Conservation (phyloP, 1,284 basidiomycete genomes). For the Ceratobasidium sp. region DNA sequence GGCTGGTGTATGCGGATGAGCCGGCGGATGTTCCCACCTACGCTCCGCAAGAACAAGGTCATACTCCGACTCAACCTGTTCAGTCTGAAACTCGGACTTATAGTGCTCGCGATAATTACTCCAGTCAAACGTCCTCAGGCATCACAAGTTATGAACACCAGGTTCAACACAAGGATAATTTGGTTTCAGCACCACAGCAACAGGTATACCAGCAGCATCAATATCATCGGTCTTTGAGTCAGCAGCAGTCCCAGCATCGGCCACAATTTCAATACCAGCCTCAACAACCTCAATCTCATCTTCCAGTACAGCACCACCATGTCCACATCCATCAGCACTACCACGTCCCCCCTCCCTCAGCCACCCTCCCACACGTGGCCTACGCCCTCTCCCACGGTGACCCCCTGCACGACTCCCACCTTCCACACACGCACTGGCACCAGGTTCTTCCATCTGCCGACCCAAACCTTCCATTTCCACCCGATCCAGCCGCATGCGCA, state of each 20-base stretch:
- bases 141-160: too few species aligned
- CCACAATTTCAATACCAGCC: neutral
- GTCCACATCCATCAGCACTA: neutral
- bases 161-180: too few species aligned
- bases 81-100: neutral
- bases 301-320: neutral
- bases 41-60: neutral
- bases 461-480: constrained; percentile 1
- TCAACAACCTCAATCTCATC: constrained; percentile 20
- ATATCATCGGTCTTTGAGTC: neutral
- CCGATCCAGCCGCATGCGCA: neutral
- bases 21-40: too few species aligned
- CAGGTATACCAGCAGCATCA: neutral
- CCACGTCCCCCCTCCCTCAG: neutral
- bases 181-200: neutral
- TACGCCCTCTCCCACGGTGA: constrained; percentile 3
- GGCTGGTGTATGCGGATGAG: neutral
- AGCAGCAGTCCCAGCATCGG: neutral
- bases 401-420: neutral
- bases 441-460: neutral
- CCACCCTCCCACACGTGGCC: neutral
- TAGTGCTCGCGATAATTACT: neutral
- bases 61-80: neutral
- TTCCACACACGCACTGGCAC: constrained; percentile 4
- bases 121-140: too few species aligned